Base-by-base conservation (phyloP, 257 asterid genomes). In the Mentha longifolia region DNA sequence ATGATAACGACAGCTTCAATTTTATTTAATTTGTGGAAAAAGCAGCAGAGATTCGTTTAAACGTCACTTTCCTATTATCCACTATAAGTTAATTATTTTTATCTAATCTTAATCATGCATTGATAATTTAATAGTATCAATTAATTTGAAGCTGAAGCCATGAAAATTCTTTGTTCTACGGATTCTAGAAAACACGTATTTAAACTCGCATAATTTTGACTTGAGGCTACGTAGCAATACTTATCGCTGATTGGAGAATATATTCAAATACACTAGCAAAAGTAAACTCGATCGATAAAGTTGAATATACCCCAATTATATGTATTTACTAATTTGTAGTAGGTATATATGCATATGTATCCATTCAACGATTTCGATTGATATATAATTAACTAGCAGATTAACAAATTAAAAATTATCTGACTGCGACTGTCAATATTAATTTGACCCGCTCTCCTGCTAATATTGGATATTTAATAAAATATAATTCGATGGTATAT, bases 111-210 rank as follows among this genome's bases (percentile, higher is more conserved):
- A 28, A 39, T 39, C 43, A 39, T 9, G 6, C 10, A 39, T 9
- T 3, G 22, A 4, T n/a, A 50, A n/a, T 16, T n/a, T 5, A n/a
- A 50, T 39, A 6, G 4, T 39, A 50, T 16, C 6, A 39, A 6
- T 16, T 39, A 39, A 6, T 39, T 9, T 39, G 10, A 39, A 28
- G 31, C 31, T 28, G 31, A 28, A 0, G 31, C 31, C 31, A 51
- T 51, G 12, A 51, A 50, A 50, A 50, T 50, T 50, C 25, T 16
- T 16, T 17, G 12, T 57, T 76, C 77, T 11, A 35, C 10, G 59
- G 10, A 70, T 77, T 74, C 77, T 70, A 77, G 82, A 80, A 74
- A 77, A 77, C 82, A 65, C 82, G 84, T 20, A 43, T 35, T 50
- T 68, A 3, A 42, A 8, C 14, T 42, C 61, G 69, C 68, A 63